Percentiles rank a stretch among this genome's conserved stretches.
Evolutionary conservation across 225 moss, liverwort and hornwort species (phyloP).

Genomic region (Sphagnum contortum): DNA sequence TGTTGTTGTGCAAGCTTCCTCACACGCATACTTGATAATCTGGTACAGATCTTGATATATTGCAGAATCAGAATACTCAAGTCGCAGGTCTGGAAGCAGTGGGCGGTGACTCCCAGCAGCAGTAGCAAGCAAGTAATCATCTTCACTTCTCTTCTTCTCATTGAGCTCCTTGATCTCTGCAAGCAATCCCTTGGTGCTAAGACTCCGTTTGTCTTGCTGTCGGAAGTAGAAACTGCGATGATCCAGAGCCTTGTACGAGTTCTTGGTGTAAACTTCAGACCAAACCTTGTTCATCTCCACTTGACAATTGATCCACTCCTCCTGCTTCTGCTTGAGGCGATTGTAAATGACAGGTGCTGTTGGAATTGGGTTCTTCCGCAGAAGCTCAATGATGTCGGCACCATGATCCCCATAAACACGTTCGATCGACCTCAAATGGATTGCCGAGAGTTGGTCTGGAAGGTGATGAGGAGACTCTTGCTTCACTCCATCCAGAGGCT

Average conservation of each 20-base stretch:
- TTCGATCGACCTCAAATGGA: constrained; percentile 76
- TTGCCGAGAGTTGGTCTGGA: constrained; percentile 61
- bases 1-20: constrained; percentile 60
- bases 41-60: constrained; percentile 77
- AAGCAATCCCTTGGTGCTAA: constrained; percentile 75
- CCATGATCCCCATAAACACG: constrained; percentile 96
- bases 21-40: constrained; percentile 77
- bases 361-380: constrained; percentile 37
- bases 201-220: constrained; percentile 90
- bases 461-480: constrained; percentile 26
- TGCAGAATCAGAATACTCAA: constrained; percentile 43
- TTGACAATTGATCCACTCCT: constrained; percentile 72
- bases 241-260: constrained; percentile 87
- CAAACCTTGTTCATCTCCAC: constrained; percentile 94
- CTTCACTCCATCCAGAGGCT: constrained; percentile 41
- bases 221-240: constrained; percentile 96
- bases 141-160: constrained; percentile 71
- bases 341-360: constrained; percentile 68
- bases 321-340: constrained; percentile 81
- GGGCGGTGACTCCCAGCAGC: constrained; percentile 59
- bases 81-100: constrained; percentile 49
- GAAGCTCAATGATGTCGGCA: constrained; percentile 68
- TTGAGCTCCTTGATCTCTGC: constrained; percentile 79
- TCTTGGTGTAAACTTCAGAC: constrained; percentile 89
- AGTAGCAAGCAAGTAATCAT: constrained; percentile 48